phyloP scores from a whole-genome alignment of 2,329 filamentous ascomycete genomes.

The Teratosphaeria pseudoeucalypti region DNA sequence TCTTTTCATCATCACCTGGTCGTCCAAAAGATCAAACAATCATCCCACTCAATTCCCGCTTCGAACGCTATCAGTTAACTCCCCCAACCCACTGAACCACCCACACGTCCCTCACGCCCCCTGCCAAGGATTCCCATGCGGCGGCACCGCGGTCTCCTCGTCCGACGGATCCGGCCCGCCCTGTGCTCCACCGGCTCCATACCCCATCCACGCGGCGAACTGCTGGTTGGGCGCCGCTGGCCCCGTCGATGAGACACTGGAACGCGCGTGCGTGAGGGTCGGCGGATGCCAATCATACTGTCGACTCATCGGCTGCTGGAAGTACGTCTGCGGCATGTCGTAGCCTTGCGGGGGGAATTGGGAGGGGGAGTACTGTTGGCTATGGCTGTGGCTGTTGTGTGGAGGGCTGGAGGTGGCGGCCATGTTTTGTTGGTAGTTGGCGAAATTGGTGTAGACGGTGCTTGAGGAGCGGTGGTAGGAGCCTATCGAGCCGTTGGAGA shows the following conservation, averaged over 20 bases:
- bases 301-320: slow-evolving; percentile 1
- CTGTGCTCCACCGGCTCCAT: slow-evolving; percentile 8
- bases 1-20: too few species aligned
- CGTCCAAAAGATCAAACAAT: neutral
- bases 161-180: slow-evolving; percentile 16
- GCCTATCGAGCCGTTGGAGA: slow-evolving; percentile 1
- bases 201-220: slow-evolving; percentile 23
- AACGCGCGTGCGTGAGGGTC: slow-evolving; percentile 4
- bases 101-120: neutral
- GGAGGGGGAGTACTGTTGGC: slow-evolving; percentile 4
- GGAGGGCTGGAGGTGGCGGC: slow-evolving; percentile 9
- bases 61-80: neutral
- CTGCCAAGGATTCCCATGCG: neutral
- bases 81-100: neutral
- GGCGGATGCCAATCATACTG: slow-evolving; percentile 8
- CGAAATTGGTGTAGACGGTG: slow-evolving; percentile 3
- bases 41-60: neutral
- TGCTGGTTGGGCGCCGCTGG: slow-evolving; percentile 13
- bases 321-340: slow-evolving; percentile 1
- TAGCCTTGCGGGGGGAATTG: slow-evolving; percentile 2
- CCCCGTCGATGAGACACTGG: slow-evolving; percentile 2
- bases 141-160: slow-evolving; percentile 11
- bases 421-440: neutral
- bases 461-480: slow-evolving; percentile 3
- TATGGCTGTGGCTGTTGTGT: slow-evolving; percentile 4